Evolutionary conservation across 768 basidiomycete genomes (phyloP).

Genomic region (Boletus eberwhitei): DNA sequence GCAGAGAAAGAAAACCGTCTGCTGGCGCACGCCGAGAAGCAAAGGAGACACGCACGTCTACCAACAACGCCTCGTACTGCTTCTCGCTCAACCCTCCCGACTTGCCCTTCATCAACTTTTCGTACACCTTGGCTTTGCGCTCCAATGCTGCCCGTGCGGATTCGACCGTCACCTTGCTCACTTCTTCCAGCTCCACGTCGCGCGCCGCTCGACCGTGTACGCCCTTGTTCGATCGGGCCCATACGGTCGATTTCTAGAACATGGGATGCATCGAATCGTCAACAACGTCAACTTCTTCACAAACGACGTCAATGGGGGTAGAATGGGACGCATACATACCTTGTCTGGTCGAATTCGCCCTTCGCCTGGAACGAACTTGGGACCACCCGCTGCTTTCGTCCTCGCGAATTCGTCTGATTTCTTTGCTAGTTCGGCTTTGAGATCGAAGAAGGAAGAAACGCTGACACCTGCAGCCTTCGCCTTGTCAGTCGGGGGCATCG

Average conservation of each 20-base stretch:
- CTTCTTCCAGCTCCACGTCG: slow-evolving; percentile 67
- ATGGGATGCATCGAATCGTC: neutral
- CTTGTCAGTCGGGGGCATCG: slow-evolving; percentile 50
- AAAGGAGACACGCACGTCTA: slow-evolving; percentile 57
- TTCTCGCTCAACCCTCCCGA: slow-evolving; percentile 72
- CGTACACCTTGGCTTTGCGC: slow-evolving; percentile 77
- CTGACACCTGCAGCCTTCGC: slow-evolving; percentile 69
- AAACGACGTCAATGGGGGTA: neutral
- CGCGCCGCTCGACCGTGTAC: slow-evolving; percentile 58
- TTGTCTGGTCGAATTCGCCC: slow-evolving; percentile 63
- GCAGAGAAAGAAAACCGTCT: neutral
- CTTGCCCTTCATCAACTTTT: slow-evolving; percentile 74
- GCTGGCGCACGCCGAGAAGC: neutral
- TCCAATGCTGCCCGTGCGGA: slow-evolving; percentile 68
- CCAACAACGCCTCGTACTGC: slow-evolving; percentile 68
- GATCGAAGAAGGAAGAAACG: slow-evolving; percentile 75
- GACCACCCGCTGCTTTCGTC: slow-evolving; percentile 56
- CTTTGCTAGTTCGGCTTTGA: slow-evolving; percentile 57
- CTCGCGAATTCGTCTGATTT: slow-evolving; percentile 59
- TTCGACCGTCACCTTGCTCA: slow-evolving; percentile 69
- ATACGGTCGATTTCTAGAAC: slow-evolving; percentile 69
- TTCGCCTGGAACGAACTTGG: slow-evolving; percentile 53
- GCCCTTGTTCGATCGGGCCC: slow-evolving; percentile 76
- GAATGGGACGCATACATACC: slow-evolving; percentile 36
- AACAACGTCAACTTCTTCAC: neutral